Evolutionary conservation across 176 grass and related monocot genomes (phyloP).

Genomic region (Eragrostis curvula): DNA sequence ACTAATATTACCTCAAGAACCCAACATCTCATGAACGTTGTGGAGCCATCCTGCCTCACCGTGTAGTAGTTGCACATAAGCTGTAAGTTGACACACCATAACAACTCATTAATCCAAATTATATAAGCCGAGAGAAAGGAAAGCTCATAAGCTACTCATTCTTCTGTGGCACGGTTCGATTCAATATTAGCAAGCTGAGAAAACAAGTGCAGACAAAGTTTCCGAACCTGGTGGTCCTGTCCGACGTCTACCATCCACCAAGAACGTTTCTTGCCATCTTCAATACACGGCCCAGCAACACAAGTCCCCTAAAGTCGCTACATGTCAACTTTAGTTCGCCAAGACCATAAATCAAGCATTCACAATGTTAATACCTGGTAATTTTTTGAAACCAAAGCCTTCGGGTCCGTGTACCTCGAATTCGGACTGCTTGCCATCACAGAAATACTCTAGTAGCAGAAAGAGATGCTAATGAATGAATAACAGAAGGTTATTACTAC

Average conservation of each 20-base stretch:
- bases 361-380: constrained; percentile 70
- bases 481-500: constrained; percentile 8
- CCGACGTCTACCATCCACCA: constrained; percentile 99
- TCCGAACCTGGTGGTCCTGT: constrained; percentile 71
- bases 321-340: constrained; percentile 29
- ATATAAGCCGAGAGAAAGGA: too few species aligned
- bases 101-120: background rate
- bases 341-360: constrained; percentile 19
- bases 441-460: constrained; percentile 71
- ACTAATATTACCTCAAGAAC: constrained; percentile 57
- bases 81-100: constrained; percentile 40
- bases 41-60: constrained; percentile 89
- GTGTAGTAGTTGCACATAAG: constrained; percentile 98
- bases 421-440: constrained; percentile 88
- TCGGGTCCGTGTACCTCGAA: constrained; percentile 91
- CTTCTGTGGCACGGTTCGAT: background rate
- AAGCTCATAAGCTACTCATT: background rate
- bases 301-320: constrained; percentile 68
- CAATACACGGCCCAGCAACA: constrained; percentile 78
- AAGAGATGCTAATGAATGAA: constrained; percentile 29
- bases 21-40: constrained; percentile 85
- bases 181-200: too few species aligned
- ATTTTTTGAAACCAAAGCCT: constrained; percentile 85
- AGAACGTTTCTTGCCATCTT: constrained; percentile 71
- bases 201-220: background rate